phyloP scores from a whole-genome alignment of 176 grass and related monocot genomes.

The Oryza coarctata region DNA sequence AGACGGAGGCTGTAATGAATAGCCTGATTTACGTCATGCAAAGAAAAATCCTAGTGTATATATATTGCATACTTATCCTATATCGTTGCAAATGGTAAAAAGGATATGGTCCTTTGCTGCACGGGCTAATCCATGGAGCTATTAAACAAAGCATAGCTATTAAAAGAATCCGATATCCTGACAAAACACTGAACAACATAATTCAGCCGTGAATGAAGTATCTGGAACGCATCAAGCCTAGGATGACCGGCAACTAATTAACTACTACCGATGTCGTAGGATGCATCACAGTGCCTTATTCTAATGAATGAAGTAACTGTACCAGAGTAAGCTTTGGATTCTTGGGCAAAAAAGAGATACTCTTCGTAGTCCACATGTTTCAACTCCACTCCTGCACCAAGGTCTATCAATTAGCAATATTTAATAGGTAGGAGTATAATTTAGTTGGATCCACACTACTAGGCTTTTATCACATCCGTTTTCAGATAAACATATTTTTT shows the following conservation, averaged over 20 bases:
- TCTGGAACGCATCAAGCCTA: background rate
- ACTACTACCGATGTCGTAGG: conserved; percentile 17
- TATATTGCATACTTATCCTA: background rate
- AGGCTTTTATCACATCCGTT: too few species aligned
- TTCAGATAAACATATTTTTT: too few species aligned
- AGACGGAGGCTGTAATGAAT: too few species aligned
- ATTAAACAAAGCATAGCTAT: conserved; percentile 13
- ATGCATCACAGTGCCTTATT: conserved; percentile 24
- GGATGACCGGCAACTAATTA: conserved; percentile 3
- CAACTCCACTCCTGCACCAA: background rate
- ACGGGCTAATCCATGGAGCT: background rate
- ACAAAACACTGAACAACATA: conserved; percentile 29
- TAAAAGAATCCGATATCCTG: conserved; percentile 29
- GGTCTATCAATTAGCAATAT: background rate
- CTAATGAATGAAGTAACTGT: background rate
- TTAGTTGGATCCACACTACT: too few species aligned
- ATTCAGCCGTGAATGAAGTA: conserved; percentile 18
- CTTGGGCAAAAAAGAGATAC: background rate
- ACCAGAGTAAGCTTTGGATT: background rate
- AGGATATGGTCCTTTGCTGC: background rate
- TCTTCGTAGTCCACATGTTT: background rate
- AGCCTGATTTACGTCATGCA: background rate
- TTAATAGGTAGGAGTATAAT: too few species aligned
- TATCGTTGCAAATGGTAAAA: background rate
- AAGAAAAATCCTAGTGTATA: background rate